Percentiles rank a stretch among this genome's conserved stretches.
Conservation (phyloP, 2,329 filamentous ascomycete species). For the Xylaria sp. region DNA sequence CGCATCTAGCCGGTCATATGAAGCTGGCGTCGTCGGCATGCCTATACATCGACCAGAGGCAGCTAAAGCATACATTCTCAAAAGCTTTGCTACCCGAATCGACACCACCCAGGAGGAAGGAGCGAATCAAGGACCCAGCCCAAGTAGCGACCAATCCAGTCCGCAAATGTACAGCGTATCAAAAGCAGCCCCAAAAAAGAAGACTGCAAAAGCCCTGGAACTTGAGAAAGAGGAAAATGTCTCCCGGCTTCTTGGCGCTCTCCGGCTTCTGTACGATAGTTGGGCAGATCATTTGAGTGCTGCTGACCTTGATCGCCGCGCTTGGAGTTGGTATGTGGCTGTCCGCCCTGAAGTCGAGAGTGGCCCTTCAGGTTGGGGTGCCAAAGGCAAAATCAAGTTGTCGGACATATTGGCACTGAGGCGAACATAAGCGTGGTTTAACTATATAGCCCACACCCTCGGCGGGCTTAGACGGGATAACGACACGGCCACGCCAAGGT, state of each 20-base stretch:
- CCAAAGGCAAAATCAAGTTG: slow-evolving; percentile 73
- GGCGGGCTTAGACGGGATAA: too few species aligned
- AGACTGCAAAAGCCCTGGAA: slow-evolving; percentile 55
- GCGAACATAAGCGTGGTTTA: slow-evolving; percentile 41
- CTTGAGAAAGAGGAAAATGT: slow-evolving; percentile 73
- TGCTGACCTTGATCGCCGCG: slow-evolving; percentile 73
- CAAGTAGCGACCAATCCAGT: slow-evolving; percentile 5
- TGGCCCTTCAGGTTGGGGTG: slow-evolving; percentile 81
- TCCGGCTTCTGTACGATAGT: slow-evolving; percentile 74
- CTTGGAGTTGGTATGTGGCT: slow-evolving; percentile 82
- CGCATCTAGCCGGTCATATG: slow-evolving; percentile 38
- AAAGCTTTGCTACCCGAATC: slow-evolving; percentile 60
- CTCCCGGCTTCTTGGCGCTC: slow-evolving; percentile 69
- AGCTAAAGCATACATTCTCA: slow-evolving; percentile 64
- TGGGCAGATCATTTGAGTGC: slow-evolving; percentile 69
- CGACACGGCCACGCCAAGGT: too few species aligned
- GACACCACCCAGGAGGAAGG: slow-evolving; percentile 23
- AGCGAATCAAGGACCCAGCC: slow-evolving; percentile 4
- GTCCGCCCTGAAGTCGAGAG: slow-evolving; percentile 77
- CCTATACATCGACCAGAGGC: slow-evolving; percentile 77
- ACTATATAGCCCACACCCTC: neutral
- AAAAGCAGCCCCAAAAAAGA: slow-evolving; percentile 53
- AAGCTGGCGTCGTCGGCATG: slow-evolving; percentile 57
- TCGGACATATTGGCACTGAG: slow-evolving; percentile 68
- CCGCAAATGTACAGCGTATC: slow-evolving; percentile 23